Evolutionary conservation across 305 asterid genomes (phyloP).

Genomic region (Fraxinus nigra): DNA sequence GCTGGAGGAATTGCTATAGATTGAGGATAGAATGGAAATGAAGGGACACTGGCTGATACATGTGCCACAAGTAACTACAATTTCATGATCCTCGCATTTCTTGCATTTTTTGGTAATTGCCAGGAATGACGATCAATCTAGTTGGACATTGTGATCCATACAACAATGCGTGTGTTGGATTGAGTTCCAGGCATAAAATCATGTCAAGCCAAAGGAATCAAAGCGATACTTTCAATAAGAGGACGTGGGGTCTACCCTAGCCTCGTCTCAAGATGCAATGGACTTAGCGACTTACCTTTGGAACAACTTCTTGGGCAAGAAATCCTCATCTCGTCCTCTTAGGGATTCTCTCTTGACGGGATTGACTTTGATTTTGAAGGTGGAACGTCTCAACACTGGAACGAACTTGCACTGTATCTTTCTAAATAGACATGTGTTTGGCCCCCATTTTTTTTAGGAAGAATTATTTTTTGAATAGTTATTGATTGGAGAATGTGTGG

Average conservation of each 20-base stretch:
- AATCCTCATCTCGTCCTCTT: slow-evolving; percentile 9
- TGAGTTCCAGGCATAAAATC: slow-evolving; percentile 1
- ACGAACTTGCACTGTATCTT: slow-evolving; percentile 1
- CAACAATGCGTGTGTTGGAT: neutral
- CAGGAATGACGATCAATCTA: too few relatives aligned
- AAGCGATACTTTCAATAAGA: neutral
- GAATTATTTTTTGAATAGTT: too few relatives aligned
- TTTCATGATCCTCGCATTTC: too few relatives aligned
- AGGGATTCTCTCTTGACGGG: neutral
- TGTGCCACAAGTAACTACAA: too few relatives aligned
- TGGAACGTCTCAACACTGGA: neutral
- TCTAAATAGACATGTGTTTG: slow-evolving; percentile 1
- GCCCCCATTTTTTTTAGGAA: too few relatives aligned
- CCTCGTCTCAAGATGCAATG: slow-evolving; percentile 8
- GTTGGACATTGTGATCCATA: too few relatives aligned
- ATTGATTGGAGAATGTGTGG: too few relatives aligned
- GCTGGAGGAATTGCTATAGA: too few relatives aligned
- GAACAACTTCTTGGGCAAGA: slow-evolving; percentile 5
- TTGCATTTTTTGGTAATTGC: too few relatives aligned
- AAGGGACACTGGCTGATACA: too few relatives aligned
- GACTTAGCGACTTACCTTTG: neutral
- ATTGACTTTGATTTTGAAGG: slow-evolving; percentile 14
- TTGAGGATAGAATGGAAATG: too few relatives aligned
- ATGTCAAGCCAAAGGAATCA: slow-evolving; percentile 2
- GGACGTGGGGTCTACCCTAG: neutral